Conservation (phyloP, 176 grass and related monocot species). For the Otatea glauca region DNA sequence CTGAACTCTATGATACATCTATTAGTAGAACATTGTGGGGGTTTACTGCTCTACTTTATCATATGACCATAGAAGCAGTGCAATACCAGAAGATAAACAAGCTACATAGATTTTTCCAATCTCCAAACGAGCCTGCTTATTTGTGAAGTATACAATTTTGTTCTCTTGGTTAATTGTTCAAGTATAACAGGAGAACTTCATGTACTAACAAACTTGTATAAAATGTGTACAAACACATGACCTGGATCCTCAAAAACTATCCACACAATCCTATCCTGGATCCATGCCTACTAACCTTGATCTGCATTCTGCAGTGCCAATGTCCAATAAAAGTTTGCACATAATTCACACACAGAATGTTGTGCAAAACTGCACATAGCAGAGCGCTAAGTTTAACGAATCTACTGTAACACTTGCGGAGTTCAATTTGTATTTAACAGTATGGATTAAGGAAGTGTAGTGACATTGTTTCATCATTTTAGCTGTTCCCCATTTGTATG, state of each 20-base stretch:
- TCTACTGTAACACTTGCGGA: background rate
- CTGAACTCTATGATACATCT: background rate
- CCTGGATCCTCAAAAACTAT: constrained; percentile 12
- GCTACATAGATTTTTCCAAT: background rate
- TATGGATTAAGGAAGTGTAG: background rate
- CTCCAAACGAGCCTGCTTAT: background rate
- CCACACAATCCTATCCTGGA: background rate
- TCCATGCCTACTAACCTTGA: constrained; percentile 6
- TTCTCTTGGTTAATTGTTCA: background rate
- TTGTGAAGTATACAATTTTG: background rate
- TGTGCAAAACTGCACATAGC: background rate
- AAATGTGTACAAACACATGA: background rate
- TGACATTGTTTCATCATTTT: background rate
- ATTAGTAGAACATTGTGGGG: background rate
- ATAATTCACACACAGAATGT: background rate
- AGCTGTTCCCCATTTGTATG: background rate
- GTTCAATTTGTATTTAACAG: background rate
- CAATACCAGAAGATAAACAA: constrained; percentile 19
- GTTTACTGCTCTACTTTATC: background rate
- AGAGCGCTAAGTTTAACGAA: background rate
- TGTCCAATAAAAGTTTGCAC: background rate
- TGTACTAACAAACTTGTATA: constrained; percentile 3
- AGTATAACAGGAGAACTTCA: background rate
- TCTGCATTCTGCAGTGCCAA: background rate
- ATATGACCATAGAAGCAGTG: background rate